Conservation (phyloP, 805 yeast species). For the Cyberlindnera mississippiensis region DNA sequence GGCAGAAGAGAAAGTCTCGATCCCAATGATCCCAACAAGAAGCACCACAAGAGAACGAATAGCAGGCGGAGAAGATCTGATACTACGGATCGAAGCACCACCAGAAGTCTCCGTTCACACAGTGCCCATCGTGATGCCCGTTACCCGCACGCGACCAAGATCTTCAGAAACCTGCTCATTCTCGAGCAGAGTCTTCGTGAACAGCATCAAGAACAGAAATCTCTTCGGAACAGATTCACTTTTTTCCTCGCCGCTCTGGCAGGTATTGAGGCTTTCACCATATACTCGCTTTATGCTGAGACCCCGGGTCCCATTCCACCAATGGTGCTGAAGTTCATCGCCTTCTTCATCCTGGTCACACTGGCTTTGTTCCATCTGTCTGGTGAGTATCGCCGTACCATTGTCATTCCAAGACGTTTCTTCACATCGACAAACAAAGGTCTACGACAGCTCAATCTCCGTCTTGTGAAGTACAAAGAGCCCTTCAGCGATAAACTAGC, state of each 20-base stretch:
- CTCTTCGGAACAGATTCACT: conserved; percentile 48
- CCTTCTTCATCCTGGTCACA: conserved; percentile 62
- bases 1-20: conserved; percentile 1
- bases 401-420: conserved; percentile 76
- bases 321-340: conserved; percentile 44
- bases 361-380: conserved; percentile 74
- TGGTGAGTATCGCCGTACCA: conserved; percentile 86
- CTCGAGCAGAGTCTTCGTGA: conserved; percentile 81
- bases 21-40: neutral
- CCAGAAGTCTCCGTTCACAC: conserved; percentile 21
- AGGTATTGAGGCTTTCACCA: conserved; percentile 36
- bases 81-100: conserved; percentile 24
- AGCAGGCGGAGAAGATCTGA: conserved; percentile 25
- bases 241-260: conserved; percentile 37
- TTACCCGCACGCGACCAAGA: conserved; percentile 56
- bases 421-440: conserved; percentile 86
- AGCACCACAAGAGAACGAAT: conserved; percentile 5
- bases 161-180: conserved; percentile 76
- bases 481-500: conserved; percentile 35
- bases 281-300: conserved; percentile 37
- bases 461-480: conserved; percentile 60
- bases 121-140: conserved; percentile 26
- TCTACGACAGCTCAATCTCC: conserved; percentile 72
- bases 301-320: conserved; percentile 35
- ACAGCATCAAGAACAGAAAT: conserved; percentile 71